These are phyloP conservation scores for Fusarium sp. DNA, from an alignment of 2,329 filamentous ascomycete species.

Conservation along the genomic window DNA sequence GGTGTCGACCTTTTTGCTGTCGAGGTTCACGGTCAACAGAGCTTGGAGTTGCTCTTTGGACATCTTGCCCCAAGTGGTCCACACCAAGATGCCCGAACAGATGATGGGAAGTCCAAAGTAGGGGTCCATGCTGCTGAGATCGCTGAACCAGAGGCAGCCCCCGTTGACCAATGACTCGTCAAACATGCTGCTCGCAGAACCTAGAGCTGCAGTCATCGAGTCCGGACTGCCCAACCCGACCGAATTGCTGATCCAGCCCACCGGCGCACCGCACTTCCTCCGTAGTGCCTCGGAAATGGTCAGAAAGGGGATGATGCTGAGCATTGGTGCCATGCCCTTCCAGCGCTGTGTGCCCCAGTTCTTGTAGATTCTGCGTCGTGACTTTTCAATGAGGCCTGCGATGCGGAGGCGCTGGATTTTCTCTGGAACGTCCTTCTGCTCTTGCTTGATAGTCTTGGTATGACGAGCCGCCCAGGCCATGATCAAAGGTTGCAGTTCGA, in stretches of 20 bases:
- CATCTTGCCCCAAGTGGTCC: slow-evolving; percentile 45
- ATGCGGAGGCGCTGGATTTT: slow-evolving; percentile 40
- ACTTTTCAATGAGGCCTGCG: slow-evolving; percentile 41
- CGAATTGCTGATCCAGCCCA: slow-evolving; percentile 45
- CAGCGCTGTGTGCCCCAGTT: slow-evolving; percentile 56
- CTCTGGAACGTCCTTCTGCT: slow-evolving; percentile 23
- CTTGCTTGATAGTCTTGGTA: slow-evolving; percentile 2
- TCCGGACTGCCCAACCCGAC: slow-evolving; percentile 42
- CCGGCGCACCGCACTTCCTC: slow-evolving; percentile 52
- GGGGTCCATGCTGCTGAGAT: slow-evolving; percentile 62
- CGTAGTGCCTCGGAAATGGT: slow-evolving; percentile 60
- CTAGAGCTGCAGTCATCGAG: slow-evolving; percentile 36
- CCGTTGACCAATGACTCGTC: slow-evolving; percentile 56
- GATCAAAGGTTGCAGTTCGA: slow-evolving; percentile 44
- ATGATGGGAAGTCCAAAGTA: slow-evolving; percentile 56
- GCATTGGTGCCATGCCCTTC: slow-evolving; percentile 53
- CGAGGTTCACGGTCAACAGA: slow-evolving; percentile 37
- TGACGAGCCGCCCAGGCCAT: slow-evolving; percentile 47
- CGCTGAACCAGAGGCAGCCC: slow-evolving; percentile 63
- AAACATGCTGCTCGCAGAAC: slow-evolving; percentile 40
- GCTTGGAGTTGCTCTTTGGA: slow-evolving; percentile 42
- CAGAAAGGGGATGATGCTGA: slow-evolving; percentile 59
- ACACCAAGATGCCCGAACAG: slow-evolving; percentile 45
- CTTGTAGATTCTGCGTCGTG: slow-evolving; percentile 48
- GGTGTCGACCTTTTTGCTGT: slow-evolving; percentile 23